Evolutionary conservation across 352 stramenopile species (phyloP), one percentile per base, ranked within the genome.

Genomic region (Globisporangium lucens): DNA sequence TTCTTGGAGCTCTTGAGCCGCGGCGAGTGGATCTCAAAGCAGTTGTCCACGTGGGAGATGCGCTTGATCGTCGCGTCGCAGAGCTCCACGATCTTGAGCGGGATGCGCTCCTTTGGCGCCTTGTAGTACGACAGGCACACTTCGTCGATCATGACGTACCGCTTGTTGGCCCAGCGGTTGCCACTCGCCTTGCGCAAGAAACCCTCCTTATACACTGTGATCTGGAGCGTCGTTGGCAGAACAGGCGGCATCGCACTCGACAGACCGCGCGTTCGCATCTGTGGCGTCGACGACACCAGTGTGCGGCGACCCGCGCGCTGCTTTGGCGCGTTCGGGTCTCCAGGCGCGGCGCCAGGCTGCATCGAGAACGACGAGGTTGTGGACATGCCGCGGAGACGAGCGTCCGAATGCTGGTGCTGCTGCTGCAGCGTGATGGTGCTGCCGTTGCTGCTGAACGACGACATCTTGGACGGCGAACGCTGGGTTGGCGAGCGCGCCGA

Each of bases 71-170:
- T 89, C 22, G 86, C 82, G 65, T 96, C 85, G 41, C 87, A 89
- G 10, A 94, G 72, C 69, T 95, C 86, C 30, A 95, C 77, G 66
- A 95, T 90, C 74, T 90, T 89, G 27, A 96, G 72, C 62, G 89
- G 89, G 59, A 96, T 91, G 62, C 83, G 82, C 61, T 96, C 89
- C 38, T 92, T 93, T 20, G 87, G 77, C 0, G 77, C 80, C 75
- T 95, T 96, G 79, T 95, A 96, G 73, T 92, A 93, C 17, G 89
- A 89, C 56, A 96, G 66, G 63, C 85, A 94, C 4, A 86, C 75
- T 58, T 95, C 85, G 61, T 97, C 89, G 17, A 95, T 78, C 71
- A 96, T 87, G 47, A 97, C 89, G 70, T 95, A 94, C 4, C 89
- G 87, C 71, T 95, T 95, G 17, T 78, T 92, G 5, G 89, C 89